phyloP scores from a whole-genome alignment of 2,329 filamentous ascomycete species.

The Orbilia blumenaviensis region DNA sequence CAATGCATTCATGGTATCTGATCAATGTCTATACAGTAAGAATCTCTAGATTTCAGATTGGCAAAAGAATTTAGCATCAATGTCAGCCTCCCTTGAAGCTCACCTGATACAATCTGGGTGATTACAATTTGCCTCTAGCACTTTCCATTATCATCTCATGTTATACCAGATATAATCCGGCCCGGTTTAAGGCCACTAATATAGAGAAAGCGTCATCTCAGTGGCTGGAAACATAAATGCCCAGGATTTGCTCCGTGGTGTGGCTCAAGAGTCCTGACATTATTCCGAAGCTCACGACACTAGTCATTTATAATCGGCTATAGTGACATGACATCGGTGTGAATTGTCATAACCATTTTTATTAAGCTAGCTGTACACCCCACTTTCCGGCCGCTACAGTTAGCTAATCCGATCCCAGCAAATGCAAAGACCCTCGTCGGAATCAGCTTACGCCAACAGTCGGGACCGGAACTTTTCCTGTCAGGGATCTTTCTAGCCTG shows the following conservation, averaged over 20 bases:
- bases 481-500: constrained; percentile 6
- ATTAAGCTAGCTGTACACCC: background rate
- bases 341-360: constrained; percentile 11
- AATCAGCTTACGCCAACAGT: constrained; percentile 10
- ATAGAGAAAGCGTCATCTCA: background rate
- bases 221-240: background rate
- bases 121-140: constrained; percentile 5
- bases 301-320: background rate
- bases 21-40: background rate
- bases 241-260: constrained; percentile 3
- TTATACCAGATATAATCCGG: constrained; percentile 6
- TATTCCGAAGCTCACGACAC: background rate
- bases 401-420: constrained; percentile 43
- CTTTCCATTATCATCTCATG: constrained; percentile 1
- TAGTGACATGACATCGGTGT: constrained; percentile 12
- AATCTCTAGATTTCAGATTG: background rate
- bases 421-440: constrained; percentile 13
- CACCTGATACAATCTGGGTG: background rate
- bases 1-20: too few species aligned
- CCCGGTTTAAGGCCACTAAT: background rate
- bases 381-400: constrained; percentile 24
- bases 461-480: constrained; percentile 50
- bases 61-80: background rate
- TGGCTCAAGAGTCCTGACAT: background rate
- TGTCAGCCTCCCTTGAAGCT: background rate